Evolutionary conservation across 768 basidiomycete species (phyloP).

Genomic region (Agrocybe praecox): DNA sequence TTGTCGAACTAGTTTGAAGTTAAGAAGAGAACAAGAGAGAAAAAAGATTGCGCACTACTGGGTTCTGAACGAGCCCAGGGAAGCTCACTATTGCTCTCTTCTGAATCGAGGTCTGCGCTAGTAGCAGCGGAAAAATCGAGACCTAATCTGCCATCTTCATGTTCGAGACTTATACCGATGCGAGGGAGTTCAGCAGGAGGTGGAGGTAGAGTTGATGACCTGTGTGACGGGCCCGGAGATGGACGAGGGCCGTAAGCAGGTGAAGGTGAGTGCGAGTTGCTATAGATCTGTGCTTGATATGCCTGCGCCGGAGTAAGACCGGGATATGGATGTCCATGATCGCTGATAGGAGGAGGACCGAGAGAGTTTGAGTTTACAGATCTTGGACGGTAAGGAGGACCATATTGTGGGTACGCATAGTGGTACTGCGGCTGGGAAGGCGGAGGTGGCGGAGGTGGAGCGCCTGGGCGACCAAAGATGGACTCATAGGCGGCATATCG

Average conservation of each 20-base stretch:
- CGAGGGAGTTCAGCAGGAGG: slow-evolving; percentile 33
- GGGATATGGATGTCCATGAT: slow-evolving; percentile 45
- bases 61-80: slow-evolving; percentile 55
- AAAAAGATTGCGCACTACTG: slow-evolving; percentile 37
- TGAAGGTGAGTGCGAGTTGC: slow-evolving; percentile 38
- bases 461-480: slow-evolving; percentile 78
- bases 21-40: slow-evolving; percentile 24
- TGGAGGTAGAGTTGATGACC: slow-evolving; percentile 15
- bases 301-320: slow-evolving; percentile 79
- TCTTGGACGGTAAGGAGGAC: too few relatives aligned
- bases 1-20: slow-evolving; percentile 19
- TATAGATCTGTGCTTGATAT: slow-evolving; percentile 77
- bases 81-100: slow-evolving; percentile 56
- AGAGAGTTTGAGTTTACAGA: slow-evolving; percentile 49
- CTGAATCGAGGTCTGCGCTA: slow-evolving; percentile 43
- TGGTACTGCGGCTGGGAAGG: slow-evolving; percentile 26
- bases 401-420: too few relatives aligned
- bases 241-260: slow-evolving; percentile 25
- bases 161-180: slow-evolving; percentile 47
- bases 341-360: slow-evolving; percentile 22
- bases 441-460: slow-evolving; percentile 20
- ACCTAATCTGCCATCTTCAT: slow-evolving; percentile 58
- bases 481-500: slow-evolving; percentile 83
- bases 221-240: slow-evolving; percentile 28
- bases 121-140: slow-evolving; percentile 52